A percentile compares a stretch with the other conserved stretches of the same genome.
phyloP scores from a whole-genome alignment of 192 early-diverging fungal genomes.

The Linnemannia hyalina region DNA sequence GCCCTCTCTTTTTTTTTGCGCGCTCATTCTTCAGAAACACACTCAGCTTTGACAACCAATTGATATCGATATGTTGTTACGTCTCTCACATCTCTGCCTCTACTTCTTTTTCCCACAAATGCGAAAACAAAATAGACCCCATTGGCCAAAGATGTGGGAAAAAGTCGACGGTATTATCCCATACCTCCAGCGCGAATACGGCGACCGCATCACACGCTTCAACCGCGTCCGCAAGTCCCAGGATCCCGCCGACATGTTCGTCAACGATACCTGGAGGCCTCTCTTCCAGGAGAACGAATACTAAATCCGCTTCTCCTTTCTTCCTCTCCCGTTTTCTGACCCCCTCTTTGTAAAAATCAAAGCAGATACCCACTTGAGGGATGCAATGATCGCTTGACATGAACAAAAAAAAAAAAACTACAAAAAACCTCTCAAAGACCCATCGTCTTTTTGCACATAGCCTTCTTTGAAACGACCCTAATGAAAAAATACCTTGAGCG shows the following conservation, averaged over 20 bases:
- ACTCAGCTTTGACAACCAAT: too few species aligned
- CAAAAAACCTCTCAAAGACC: not conserved
- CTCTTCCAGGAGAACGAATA: constrained; percentile 6
- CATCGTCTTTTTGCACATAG: too few species aligned
- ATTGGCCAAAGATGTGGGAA: constrained; percentile 55
- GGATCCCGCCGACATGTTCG: constrained; percentile 51
- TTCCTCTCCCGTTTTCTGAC: not conserved
- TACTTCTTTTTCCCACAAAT: not conserved
- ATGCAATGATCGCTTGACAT: not conserved
- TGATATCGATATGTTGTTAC: not conserved
- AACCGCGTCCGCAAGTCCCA: constrained; percentile 46
- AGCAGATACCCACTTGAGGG: not conserved
- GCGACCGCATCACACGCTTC: constrained; percentile 25
- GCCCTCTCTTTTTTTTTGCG: not conserved
- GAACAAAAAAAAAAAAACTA: not conserved
- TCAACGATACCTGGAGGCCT: constrained; percentile 40
- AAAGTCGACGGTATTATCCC: not conserved
- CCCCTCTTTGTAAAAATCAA: not conserved
- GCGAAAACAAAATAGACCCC: constrained; percentile 17
- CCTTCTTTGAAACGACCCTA: not conserved
- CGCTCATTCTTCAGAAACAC: not conserved
- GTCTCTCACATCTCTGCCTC: not conserved
- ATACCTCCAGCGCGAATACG: constrained; percentile 20
- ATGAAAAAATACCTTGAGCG: too few species aligned
- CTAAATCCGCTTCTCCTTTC: not conserved